Conservation (phyloP, 164 flowering plant species). For the Chimonanthus praecox region DNA sequence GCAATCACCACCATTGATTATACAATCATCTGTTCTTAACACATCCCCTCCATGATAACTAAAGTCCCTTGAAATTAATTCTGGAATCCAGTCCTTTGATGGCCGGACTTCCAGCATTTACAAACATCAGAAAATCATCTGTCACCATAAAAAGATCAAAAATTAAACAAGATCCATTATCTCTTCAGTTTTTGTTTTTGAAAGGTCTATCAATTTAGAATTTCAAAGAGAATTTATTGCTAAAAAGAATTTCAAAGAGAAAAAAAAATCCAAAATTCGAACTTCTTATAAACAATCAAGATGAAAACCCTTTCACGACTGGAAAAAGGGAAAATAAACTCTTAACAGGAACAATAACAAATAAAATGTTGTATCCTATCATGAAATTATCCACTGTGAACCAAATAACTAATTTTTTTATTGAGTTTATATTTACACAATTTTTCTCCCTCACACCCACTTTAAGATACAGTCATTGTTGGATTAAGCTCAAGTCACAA, state of each 20-base stretch:
- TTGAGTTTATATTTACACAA: too few relatives aligned
- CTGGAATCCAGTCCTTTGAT: slow-evolving; percentile 18
- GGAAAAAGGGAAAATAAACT: neutral
- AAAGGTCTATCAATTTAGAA: neutral
- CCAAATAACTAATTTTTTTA: too few relatives aligned
- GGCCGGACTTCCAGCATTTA: slow-evolving; percentile 60
- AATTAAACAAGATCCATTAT: neutral
- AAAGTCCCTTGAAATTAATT: slow-evolving; percentile 28
- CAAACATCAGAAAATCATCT: slow-evolving; percentile 54
- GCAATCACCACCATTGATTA: slow-evolving; percentile 45
- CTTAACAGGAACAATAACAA: neutral
- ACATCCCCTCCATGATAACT: slow-evolving; percentile 63
- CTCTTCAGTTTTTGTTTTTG: neutral
- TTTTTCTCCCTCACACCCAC: too few relatives aligned
- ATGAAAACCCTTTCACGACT: neutral
- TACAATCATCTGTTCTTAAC: slow-evolving; percentile 51
- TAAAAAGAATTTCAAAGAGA: neutral
- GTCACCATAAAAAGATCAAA: slow-evolving; percentile 15
- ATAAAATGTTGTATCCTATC: neutral
- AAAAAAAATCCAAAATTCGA: neutral
- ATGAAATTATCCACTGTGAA: too few relatives aligned
- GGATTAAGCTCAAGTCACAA: too few relatives aligned
- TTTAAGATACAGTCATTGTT: too few relatives aligned
- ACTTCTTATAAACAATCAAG: neutral
- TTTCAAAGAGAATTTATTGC: too few relatives aligned